A percentile compares a stretch with the other conserved stretches of the same genome.
Evolutionary conservation across 1,284 basidiomycete species (phyloP).

Genomic region (Trichosporon sp.): DNA sequence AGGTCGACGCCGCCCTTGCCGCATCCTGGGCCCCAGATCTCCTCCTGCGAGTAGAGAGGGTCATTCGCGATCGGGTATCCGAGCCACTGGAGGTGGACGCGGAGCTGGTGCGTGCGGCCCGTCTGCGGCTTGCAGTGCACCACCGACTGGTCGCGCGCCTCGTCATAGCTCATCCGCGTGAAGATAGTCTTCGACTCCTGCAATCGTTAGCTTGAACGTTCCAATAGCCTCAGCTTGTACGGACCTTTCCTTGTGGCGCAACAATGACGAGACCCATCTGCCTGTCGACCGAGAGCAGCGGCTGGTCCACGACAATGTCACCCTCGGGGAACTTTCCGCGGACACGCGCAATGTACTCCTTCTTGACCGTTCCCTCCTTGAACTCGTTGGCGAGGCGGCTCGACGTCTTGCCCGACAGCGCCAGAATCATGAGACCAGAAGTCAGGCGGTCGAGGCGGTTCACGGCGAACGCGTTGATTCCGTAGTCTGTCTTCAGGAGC

Average conservation of each 20-base stretch:
- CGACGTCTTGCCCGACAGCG: constrained; percentile 73
- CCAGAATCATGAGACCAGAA: constrained; percentile 94
- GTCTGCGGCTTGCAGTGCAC: constrained; percentile 84
- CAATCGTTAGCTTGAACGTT: not conserved
- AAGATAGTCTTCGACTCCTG: constrained; percentile 90
- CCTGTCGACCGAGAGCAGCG: constrained; percentile 86
- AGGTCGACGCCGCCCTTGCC: constrained; percentile 83
- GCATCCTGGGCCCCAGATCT: constrained; percentile 77
- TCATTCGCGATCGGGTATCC: constrained; percentile 94
- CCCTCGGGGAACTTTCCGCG: constrained; percentile 80
- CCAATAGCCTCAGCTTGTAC: constrained; percentile 27
- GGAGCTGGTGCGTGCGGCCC: constrained; percentile 89
- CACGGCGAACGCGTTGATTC: constrained; percentile 83
- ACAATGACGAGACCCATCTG: constrained; percentile 96
- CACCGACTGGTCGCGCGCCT: constrained; percentile 78
- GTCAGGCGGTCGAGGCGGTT: constrained; percentile 94
- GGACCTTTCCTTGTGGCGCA: constrained; percentile 86
- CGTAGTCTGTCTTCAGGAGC: constrained; percentile 82
- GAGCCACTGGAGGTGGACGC: constrained; percentile 94
- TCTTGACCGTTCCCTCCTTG: constrained; percentile 73
- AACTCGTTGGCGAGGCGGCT: constrained; percentile 78
- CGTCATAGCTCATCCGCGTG: constrained; percentile 80
- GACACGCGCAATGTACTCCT: constrained; percentile 89
- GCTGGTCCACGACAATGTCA: constrained; percentile 79
- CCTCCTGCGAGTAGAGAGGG: constrained; percentile 75